These are phyloP conservation scores for Penicillium sp. DNA, from an alignment of 2,329 filamentous ascomycete genomes.

Conservation along the genomic window DNA sequence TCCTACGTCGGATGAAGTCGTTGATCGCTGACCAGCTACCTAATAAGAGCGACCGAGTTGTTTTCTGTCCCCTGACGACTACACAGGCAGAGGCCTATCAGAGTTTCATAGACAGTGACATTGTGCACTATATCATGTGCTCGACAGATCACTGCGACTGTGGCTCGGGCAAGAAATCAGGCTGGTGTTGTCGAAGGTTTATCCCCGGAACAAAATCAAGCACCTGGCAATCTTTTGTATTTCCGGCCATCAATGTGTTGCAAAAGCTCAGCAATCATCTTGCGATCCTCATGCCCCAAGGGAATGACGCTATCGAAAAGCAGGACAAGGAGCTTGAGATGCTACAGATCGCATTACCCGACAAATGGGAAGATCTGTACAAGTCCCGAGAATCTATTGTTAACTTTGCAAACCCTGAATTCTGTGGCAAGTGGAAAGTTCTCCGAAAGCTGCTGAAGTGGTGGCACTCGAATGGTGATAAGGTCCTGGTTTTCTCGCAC, in stretches of 20 bases:
- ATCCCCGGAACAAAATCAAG: constrained; percentile 63
- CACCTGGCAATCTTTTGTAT: constrained; percentile 77
- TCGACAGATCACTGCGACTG: constrained; percentile 73
- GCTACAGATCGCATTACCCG: constrained; percentile 74
- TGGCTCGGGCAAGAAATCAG: constrained; percentile 69
- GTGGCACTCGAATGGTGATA: constrained; percentile 89
- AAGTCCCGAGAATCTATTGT: constrained; percentile 75
- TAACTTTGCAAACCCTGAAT: constrained; percentile 82
- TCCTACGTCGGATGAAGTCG: constrained; percentile 89
- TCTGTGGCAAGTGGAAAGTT: constrained; percentile 96
- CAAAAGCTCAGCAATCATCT: constrained; percentile 93
- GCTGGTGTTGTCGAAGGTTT: constrained; percentile 75
- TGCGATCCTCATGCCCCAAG: constrained; percentile 78
- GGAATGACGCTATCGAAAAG: constrained; percentile 68
- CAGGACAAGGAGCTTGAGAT: constrained; percentile 76
- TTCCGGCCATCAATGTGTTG: constrained; percentile 79
- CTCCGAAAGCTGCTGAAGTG: constrained; percentile 83
- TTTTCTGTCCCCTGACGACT: constrained; percentile 89
- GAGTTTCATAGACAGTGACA: constrained; percentile 74
- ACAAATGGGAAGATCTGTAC: constrained; percentile 75
- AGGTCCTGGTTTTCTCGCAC: constrained; percentile 94
- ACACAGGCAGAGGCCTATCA: constrained; percentile 82
- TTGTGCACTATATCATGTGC: constrained; percentile 69
- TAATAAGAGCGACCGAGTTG: constrained; percentile 90
- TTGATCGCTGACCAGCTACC: constrained; percentile 91